phyloP scores from a whole-genome alignment of 495 filamentous ascomycete genomes.

The Choiromyces venosus region DNA sequence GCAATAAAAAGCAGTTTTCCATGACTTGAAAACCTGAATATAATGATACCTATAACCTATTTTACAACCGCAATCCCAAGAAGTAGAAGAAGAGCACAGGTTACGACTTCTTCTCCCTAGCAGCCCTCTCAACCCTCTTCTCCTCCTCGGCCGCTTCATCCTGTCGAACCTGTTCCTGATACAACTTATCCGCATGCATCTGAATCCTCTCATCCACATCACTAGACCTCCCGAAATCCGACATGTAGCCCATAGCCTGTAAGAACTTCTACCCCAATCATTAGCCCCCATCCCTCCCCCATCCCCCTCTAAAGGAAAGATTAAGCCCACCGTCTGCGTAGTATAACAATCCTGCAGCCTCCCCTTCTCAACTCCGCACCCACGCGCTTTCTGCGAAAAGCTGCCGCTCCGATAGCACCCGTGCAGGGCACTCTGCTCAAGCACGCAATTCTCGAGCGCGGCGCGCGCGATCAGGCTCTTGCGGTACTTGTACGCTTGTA shows the following conservation, averaged over 20 bases:
- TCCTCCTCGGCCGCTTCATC: slow-evolving; percentile 28
- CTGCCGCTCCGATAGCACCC: slow-evolving; percentile 68
- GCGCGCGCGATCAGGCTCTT: slow-evolving; percentile 69
- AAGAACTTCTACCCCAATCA: slow-evolving; percentile 62
- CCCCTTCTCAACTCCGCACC: slow-evolving; percentile 68
- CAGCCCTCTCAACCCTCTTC: neutral
- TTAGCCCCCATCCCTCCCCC: neutral
- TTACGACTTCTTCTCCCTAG: slow-evolving; percentile 11
- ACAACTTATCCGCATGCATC: slow-evolving; percentile 54
- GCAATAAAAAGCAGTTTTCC: neutral
- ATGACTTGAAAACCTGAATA: neutral
- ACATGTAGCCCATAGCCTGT: slow-evolving; percentile 84
- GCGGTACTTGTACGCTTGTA: slow-evolving; percentile 78
- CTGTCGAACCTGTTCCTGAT: slow-evolving; percentile 39
- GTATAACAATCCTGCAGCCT: slow-evolving; percentile 73
- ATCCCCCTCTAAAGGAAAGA: neutral
- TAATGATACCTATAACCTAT: neutral
- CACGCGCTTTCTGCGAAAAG: slow-evolving; percentile 55
- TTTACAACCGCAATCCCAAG: neutral
- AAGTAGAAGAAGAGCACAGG: neutral
- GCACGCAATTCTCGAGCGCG: slow-evolving; percentile 87
- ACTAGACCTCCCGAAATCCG: slow-evolving; percentile 54
- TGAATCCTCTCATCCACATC: slow-evolving; percentile 84
- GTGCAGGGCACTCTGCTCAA: slow-evolving; percentile 70
- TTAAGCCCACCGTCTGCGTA: slow-evolving; percentile 63